A percentile compares a stretch with the other conserved stretches of the same genome.
Conservation (phyloP, 2,329 filamentous ascomycete species). For the Colletotrichum simmondsii region DNA sequence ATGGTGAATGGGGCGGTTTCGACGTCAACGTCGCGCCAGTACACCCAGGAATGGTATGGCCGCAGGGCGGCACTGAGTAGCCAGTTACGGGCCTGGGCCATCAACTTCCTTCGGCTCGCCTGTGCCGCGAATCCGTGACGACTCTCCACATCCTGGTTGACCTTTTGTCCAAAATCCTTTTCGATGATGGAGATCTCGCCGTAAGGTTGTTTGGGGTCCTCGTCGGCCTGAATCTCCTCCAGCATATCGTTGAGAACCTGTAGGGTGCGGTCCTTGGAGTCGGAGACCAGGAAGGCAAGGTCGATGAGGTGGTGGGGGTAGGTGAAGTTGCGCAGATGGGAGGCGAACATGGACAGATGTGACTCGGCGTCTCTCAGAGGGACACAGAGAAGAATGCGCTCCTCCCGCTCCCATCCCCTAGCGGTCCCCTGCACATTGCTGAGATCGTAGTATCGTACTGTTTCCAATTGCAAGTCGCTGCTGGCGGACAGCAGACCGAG, state of each 20-base stretch:
- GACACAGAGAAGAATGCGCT: conserved; percentile 94
- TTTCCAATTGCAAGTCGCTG: conserved; percentile 86
- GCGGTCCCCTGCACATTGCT: conserved; percentile 91
- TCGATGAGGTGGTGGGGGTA: conserved; percentile 98
- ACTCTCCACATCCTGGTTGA: conserved; percentile 97
- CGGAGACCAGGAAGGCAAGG: conserved; percentile 94
- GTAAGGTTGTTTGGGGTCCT: conserved; percentile 84
- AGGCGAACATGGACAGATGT: conserved; percentile 97
- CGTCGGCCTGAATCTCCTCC: conserved; percentile 81
- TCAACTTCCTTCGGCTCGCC: conserved; percentile 91
- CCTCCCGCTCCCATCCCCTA: conserved; percentile 94
- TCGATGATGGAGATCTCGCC: conserved; percentile 98
- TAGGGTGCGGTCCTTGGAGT: conserved; percentile 93
- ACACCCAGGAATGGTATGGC: conserved; percentile 98
- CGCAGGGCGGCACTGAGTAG: conserved; percentile 90
- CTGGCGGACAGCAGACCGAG: conserved; percentile 75
- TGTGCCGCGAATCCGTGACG: conserved; percentile 97
- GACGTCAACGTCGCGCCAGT: conserved; percentile 98
- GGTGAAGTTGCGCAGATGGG: conserved; percentile 95
- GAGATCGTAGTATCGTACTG: conserved; percentile 96
- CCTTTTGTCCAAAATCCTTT: conserved; percentile 98
- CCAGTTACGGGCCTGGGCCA: conserved; percentile 99
- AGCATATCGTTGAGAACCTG: conserved; percentile 79
- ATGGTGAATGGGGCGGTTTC: conserved; percentile 98
- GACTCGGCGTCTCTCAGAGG: conserved; percentile 92